Percentiles rank a stretch among this genome's conserved stretches.
Conservation (phyloP, 2,329 filamentous ascomycete genomes). For the Exophiala xenobiotica region DNA sequence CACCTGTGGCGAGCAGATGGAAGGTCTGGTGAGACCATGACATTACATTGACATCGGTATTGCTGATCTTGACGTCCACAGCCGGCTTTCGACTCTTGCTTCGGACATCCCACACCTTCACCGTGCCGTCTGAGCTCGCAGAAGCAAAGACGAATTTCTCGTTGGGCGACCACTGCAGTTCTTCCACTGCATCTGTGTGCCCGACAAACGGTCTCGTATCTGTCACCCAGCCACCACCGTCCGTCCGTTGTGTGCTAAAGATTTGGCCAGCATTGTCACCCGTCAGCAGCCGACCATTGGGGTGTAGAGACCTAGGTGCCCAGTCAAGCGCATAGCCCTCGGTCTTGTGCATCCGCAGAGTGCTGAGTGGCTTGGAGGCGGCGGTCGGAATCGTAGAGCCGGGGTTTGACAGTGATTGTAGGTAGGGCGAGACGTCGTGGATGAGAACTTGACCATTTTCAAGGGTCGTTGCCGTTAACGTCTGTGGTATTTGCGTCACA, state of each 20-base stretch:
- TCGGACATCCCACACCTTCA: conserved; percentile 93
- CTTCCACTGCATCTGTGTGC: conserved; percentile 83
- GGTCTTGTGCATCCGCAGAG: conserved; percentile 83
- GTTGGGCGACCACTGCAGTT: conserved; percentile 93
- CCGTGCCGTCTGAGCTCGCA: conserved; percentile 86
- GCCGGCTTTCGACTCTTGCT: conserved; percentile 88
- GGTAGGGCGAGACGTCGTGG: conserved; percentile 88
- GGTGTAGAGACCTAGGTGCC: conserved; percentile 68
- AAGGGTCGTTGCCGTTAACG: conserved; percentile 86
- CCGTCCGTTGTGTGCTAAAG: conserved; percentile 80
- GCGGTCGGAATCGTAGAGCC: conserved; percentile 75
- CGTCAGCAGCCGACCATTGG: conserved; percentile 81
- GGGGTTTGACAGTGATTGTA: conserved; percentile 84
- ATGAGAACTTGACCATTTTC: conserved; percentile 83
- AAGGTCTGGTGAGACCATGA: conserved; percentile 88
- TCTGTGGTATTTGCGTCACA: conserved; percentile 70
- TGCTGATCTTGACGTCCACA: conserved; percentile 78
- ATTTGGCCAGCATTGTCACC: conserved; percentile 90
- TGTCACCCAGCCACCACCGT: conserved; percentile 85
- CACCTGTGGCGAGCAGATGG: conserved; percentile 87
- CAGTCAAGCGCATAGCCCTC: conserved; percentile 98
- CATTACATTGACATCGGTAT: conserved; percentile 90
- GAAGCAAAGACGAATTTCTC: conserved; percentile 94
- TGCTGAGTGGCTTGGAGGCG: conserved; percentile 85
- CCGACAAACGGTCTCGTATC: conserved; percentile 81